These are phyloP conservation scores for Xylariaceae sp. DNA, from an alignment of 2,329 filamentous ascomycete genomes.

Conservation along the genomic window DNA sequence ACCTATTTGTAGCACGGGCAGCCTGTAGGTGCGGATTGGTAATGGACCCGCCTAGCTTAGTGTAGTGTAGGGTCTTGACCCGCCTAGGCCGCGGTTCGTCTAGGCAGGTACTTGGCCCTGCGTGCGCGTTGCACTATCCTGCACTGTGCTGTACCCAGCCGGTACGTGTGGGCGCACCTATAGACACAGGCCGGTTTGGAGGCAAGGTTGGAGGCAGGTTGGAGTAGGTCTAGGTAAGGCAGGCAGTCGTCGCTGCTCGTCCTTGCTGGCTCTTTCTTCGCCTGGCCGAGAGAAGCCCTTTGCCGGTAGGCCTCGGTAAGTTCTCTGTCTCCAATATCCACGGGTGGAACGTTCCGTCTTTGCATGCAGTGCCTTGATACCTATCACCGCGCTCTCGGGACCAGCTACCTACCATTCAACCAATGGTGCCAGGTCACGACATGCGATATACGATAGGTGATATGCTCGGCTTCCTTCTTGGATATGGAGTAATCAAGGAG, in stretches of 20 bases:
- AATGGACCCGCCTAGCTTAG: too few species aligned
- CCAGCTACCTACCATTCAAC: not conserved
- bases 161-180: too few species aligned
- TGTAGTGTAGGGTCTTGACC: too few species aligned
- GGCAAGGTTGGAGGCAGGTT: not conserved
- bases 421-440: not conserved
- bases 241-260: too few species aligned
- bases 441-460: too few species aligned
- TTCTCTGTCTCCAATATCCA: not conserved
- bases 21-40: not conserved
- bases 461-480: not conserved
- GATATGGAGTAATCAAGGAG: not conserved
- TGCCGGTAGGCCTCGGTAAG: not conserved
- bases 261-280: not conserved
- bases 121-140: not conserved
- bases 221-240: too few species aligned
- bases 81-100: too few species aligned
- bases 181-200: too few species aligned
- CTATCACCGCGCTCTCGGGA: not conserved
- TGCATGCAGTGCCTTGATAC: not conserved
- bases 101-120: too few species aligned
- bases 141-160: not conserved
- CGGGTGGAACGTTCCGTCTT: not conserved
- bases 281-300: not conserved
- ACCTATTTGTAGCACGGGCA: too few species aligned